These are phyloP conservation scores for Crepidotus variabilis DNA, from an alignment of 768 basidiomycete genomes.

Conservation along the genomic window DNA sequence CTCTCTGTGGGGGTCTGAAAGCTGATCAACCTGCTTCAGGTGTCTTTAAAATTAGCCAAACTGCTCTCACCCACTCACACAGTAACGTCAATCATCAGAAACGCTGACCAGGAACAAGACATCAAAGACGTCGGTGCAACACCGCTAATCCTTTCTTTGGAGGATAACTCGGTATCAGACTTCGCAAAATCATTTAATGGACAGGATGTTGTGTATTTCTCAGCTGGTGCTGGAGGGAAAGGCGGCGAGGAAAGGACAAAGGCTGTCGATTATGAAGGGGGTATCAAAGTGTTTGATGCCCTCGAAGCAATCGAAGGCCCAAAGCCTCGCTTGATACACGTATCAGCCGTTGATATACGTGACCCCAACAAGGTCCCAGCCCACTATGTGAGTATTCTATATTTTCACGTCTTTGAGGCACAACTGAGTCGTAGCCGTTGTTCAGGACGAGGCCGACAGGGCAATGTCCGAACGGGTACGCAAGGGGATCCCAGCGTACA, in stretches of 20 bases:
- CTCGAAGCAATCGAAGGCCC: conserved; percentile 43
- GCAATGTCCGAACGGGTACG: conserved; percentile 36
- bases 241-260: conserved; percentile 52
- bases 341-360: conserved; percentile 57
- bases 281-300: conserved; percentile 68
- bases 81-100: conserved; percentile 57
- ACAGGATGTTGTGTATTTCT: conserved; percentile 42
- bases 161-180: conserved; percentile 40
- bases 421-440: neutral
- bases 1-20: neutral
- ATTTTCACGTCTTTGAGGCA: neutral
- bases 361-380: conserved; percentile 44
- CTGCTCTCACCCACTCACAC: conserved; percentile 39
- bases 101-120: conserved; percentile 39
- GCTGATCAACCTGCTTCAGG: conserved; percentile 17
- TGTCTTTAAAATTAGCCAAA: conserved; percentile 47
- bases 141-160: conserved; percentile 55
- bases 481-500: conserved; percentile 40
- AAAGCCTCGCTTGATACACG: conserved; percentile 53
- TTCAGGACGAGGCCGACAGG: conserved; percentile 44
- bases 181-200: conserved; percentile 44
- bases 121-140: conserved; percentile 38
- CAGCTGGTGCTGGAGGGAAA: conserved; percentile 53
- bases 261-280: conserved; percentile 59
- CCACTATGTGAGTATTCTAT: conserved; percentile 44